Evolutionary conservation across 768 basidiomycete genomes (phyloP).

Genomic region (Suillus bovinus): DNA sequence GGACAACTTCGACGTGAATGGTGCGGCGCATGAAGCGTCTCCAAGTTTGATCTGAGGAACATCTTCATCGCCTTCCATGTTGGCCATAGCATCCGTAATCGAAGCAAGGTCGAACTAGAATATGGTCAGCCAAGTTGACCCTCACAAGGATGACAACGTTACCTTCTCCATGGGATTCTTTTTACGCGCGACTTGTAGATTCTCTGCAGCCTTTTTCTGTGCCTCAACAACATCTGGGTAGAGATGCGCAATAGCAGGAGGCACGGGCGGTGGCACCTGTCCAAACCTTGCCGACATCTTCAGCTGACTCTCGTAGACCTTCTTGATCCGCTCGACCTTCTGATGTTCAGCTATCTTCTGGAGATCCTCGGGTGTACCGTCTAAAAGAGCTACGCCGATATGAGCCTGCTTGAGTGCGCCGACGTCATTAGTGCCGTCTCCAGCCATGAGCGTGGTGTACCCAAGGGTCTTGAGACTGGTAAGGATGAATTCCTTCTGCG

Average conservation of each 20-base stretch:
- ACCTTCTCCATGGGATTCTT: slow-evolving; percentile 93
- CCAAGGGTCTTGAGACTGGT: slow-evolving; percentile 87
- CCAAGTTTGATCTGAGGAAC: slow-evolving; percentile 98
- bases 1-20: slow-evolving; percentile 97
- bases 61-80: slow-evolving; percentile 94
- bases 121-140: slow-evolving; percentile 19
- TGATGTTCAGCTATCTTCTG: slow-evolving; percentile 94
- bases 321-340: slow-evolving; percentile 87
- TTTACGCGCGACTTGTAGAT: slow-evolving; percentile 64
- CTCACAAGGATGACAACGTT: slow-evolving; percentile 17
- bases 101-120: slow-evolving; percentile 71
- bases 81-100: slow-evolving; percentile 84
- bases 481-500: slow-evolving; percentile 94
- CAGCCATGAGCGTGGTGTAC: slow-evolving; percentile 95
- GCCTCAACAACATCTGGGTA: slow-evolving; percentile 91
- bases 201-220: slow-evolving; percentile 76
- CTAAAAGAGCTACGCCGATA: slow-evolving; percentile 90
- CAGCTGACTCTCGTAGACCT: slow-evolving; percentile 95
- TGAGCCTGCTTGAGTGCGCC: slow-evolving; percentile 98
- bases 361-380: slow-evolving; percentile 89
- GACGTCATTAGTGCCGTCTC: slow-evolving; percentile 98
- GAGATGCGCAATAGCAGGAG: slow-evolving; percentile 80
- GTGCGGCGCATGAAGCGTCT: slow-evolving; percentile 98
- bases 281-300: slow-evolving; percentile 88
- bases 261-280: slow-evolving; percentile 92